Evolutionary conservation across 2,329 filamentous ascomycete genomes (phyloP).

Genomic region (Talaromyces sp.): DNA sequence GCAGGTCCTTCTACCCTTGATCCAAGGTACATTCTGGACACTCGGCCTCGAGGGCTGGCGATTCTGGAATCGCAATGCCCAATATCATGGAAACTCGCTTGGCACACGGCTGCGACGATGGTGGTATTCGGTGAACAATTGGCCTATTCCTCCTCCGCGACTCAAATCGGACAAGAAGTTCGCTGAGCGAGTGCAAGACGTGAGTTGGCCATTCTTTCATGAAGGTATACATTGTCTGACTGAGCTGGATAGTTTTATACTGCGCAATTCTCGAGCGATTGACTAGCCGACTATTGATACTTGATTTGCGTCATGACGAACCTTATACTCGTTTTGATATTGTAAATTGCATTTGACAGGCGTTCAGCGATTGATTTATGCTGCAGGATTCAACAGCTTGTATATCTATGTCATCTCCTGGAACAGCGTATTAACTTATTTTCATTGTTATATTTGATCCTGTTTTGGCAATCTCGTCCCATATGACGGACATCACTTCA

Average conservation of each 20-base stretch:
- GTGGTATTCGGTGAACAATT: conserved; percentile 96
- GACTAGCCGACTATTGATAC: conserved; percentile 12
- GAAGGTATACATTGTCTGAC: not conserved
- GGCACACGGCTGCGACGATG: conserved; percentile 78
- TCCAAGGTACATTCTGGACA: conserved; percentile 87
- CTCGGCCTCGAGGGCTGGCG: conserved; percentile 82
- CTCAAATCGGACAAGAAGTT: conserved; percentile 7
- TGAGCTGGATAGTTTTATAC: conserved; percentile 12
- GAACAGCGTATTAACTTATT: not conserved
- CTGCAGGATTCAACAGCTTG: not conserved
- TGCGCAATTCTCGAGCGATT: conserved; percentile 17
- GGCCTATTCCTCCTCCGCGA: conserved; percentile 60
- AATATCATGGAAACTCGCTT: conserved; percentile 69
- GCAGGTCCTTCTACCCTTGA: conserved; percentile 77
- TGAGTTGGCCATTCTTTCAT: conserved; percentile 26
- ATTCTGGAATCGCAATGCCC: conserved; percentile 77
- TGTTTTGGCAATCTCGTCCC: not conserved
- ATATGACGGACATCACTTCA: not conserved
- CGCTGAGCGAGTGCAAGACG: conserved; percentile 30
- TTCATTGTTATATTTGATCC: not conserved
- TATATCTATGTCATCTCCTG: conserved; percentile 2
- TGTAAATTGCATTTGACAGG: not conserved
- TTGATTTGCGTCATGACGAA: not conserved
- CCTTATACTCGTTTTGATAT: not conserved
- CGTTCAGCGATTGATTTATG: conserved; percentile 6